These are phyloP conservation scores for Lasiosphaeria hispida DNA, from an alignment of 495 filamentous ascomycete genomes.

Conservation along the genomic window DNA sequence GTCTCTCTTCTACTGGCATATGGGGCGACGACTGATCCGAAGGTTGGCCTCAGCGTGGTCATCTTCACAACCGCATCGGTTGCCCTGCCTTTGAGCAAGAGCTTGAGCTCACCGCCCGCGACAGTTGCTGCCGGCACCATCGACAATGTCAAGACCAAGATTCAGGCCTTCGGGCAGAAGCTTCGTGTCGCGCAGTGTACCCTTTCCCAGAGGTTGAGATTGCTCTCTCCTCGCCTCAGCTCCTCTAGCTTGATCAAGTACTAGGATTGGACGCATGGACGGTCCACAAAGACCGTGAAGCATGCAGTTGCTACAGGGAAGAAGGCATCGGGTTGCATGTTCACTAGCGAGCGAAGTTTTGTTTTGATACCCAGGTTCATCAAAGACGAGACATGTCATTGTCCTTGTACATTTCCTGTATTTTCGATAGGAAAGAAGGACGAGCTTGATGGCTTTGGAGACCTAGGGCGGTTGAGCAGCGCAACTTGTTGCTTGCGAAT, in stretches of 20 bases:
- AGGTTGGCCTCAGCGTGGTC: constrained; percentile 19
- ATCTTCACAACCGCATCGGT: constrained; percentile 22
- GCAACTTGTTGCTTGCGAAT: neutral
- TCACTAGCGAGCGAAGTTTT: constrained; percentile 13
- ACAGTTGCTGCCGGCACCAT: constrained; percentile 15
- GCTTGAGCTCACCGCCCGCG: constrained; percentile 1
- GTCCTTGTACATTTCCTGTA: constrained; percentile 24
- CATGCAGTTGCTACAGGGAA: neutral
- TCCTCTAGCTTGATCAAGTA: constrained; percentile 6
- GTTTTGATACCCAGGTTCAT: constrained; percentile 30
- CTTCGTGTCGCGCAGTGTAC: constrained; percentile 8
- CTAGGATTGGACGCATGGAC: constrained; percentile 1
- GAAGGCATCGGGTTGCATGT: constrained; percentile 13
- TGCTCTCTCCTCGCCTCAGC: constrained; percentile 6
- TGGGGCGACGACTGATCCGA: constrained; percentile 5
- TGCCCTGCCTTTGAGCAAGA: constrained; percentile 13
- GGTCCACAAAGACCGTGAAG: neutral
- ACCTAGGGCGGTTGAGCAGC: neutral
- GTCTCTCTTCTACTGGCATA: constrained; percentile 31
- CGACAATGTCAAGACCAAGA: constrained; percentile 27
- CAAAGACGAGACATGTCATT: constrained; percentile 29
- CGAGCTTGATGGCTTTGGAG: constrained; percentile 20
- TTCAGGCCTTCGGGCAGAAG: constrained; percentile 15
- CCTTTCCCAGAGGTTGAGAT: constrained; percentile 5
- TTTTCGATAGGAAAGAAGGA: constrained; percentile 18